Percentiles rank a stretch among this genome's conserved stretches.
Conservation (phyloP, 495 filamentous ascomycete species). For the Cercophora sp. region DNA sequence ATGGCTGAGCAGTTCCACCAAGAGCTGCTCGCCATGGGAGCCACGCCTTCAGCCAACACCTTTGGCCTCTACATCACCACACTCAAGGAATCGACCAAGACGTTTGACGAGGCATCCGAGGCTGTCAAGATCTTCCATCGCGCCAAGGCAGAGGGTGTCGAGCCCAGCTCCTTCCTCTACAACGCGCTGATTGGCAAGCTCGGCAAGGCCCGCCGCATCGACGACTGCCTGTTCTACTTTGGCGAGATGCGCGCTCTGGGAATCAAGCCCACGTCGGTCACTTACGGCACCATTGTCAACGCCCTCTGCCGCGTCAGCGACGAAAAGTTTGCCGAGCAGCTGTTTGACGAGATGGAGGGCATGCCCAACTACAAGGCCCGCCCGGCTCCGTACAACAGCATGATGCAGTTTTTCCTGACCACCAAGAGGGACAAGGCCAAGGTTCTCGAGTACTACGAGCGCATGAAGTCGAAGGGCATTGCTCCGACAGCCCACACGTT, state of each 20-base stretch:
- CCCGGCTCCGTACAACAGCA: slow-evolving; percentile 93
- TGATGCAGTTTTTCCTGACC: slow-evolving; percentile 98
- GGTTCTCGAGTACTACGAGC: slow-evolving; percentile 92
- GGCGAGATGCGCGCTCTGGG: slow-evolving; percentile 90
- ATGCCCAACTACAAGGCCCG: slow-evolving; percentile 99
- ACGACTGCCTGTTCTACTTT: slow-evolving; percentile 97
- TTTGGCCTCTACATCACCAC: slow-evolving; percentile 98
- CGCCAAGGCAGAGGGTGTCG: slow-evolving; percentile 88
- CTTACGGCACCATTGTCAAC: slow-evolving; percentile 97
- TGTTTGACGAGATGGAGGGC: slow-evolving; percentile 98
- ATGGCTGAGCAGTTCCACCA: slow-evolving; percentile 83
- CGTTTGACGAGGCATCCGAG: slow-evolving; percentile 93
- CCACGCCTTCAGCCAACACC: slow-evolving; percentile 91
- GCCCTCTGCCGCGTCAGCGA: slow-evolving; percentile 95
- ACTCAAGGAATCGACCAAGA: slow-evolving; percentile 92
- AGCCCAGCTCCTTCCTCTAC: slow-evolving; percentile 95
- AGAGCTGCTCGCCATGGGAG: slow-evolving; percentile 81
- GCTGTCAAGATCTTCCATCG: slow-evolving; percentile 95
- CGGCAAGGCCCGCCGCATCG: slow-evolving; percentile 93
- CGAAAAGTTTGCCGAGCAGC: slow-evolving; percentile 93
- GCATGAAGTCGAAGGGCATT: slow-evolving; percentile 85
- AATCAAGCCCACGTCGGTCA: slow-evolving; percentile 94
- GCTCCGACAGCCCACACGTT: slow-evolving; percentile 91
- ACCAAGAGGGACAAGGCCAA: slow-evolving; percentile 93
- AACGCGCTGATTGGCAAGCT: slow-evolving; percentile 98